phyloP scores from a whole-genome alignment of 2,329 filamentous ascomycete genomes.

The Colletotrichum limetticola region DNA sequence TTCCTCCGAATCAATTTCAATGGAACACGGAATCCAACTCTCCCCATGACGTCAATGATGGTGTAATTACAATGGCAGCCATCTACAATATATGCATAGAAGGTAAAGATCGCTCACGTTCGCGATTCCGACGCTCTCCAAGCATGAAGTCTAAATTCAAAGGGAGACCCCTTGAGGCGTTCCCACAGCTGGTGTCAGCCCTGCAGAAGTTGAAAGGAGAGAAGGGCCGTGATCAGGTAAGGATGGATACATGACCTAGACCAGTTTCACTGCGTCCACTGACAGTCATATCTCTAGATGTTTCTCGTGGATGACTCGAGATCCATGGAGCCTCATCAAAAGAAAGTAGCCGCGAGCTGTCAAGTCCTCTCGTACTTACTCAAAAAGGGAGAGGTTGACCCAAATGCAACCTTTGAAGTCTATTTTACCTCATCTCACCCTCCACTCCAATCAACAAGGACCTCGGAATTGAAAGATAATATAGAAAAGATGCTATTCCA shows the following conservation, averaged over 20 bases:
- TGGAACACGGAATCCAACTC: too few species aligned
- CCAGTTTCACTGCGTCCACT: too few species aligned
- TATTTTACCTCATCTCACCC: background rate
- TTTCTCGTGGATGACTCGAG: slow-evolving; percentile 6
- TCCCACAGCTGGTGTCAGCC: background rate
- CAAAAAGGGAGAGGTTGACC: background rate
- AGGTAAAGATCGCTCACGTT: too few species aligned
- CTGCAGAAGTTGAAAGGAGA: background rate
- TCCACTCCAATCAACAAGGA: background rate
- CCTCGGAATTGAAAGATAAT: background rate
- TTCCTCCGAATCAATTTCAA: too few species aligned
- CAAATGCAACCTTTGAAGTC: background rate
- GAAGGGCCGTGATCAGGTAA: background rate
- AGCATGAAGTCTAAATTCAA: too few species aligned
- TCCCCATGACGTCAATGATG: too few species aligned
- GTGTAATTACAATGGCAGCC: too few species aligned
- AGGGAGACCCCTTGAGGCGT: too few species aligned
- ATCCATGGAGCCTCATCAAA: background rate
- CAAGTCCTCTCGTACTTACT: background rate
- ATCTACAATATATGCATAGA: too few species aligned
- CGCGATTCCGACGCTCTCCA: too few species aligned
- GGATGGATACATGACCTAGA: too few species aligned
- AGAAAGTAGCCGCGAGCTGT: background rate
- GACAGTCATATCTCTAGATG: too few species aligned
- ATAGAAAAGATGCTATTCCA: background rate